Evolutionary conservation across 164 flowering plant species (phyloP), one percentile per base, ranked within the genome.

Genomic region (Dillenia turbinata): DNA sequence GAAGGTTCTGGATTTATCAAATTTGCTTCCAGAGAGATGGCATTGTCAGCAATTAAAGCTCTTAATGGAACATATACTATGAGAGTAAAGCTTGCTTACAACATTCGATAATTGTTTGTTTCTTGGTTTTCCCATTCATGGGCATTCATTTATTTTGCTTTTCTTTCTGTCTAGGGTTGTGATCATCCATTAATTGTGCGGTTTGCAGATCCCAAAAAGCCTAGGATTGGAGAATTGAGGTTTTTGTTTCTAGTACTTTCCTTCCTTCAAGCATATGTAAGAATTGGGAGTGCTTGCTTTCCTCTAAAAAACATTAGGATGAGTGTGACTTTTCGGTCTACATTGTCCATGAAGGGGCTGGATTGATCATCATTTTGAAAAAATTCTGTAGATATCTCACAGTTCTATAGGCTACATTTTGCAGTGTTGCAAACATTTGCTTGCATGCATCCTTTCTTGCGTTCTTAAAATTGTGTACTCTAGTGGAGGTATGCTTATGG

Each of bases 1-100:
- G 66, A 71, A 91, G 98, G 98, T 44, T 81, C 70, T 69, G 99
- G 79, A 47, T 94, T 94, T 70, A 76, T 94, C 48, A 79, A 80
- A 58, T 91, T 75, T 70, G 68, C 88, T 54, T 72, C 73, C 59
- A 85, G 79, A 72, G 87, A 88, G n/a, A 91, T 94, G 99, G 99
- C 97, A 24, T 48, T 76, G 47, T 89, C 92, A 51, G 97, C 99
- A 63, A 89, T 94, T 24, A 80, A 82, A 63, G 95, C 78, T 44
- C 74, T 94, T 52, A 75, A 89, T 81, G 96, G 97, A 69, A 75
- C 47, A 52, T 91, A 80, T 68, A 62, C 71, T 15, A 91, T 89
- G 96, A 81, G 73, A 64, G 99, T 91, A 88, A 75, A 67, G 44
- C 66, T 45, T 11, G 48, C 62, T 54, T 53, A n/a, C 22, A 33